phyloP scores from a whole-genome alignment of 2,329 filamentous ascomycete genomes.

The Penicillium griseofulvum region DNA sequence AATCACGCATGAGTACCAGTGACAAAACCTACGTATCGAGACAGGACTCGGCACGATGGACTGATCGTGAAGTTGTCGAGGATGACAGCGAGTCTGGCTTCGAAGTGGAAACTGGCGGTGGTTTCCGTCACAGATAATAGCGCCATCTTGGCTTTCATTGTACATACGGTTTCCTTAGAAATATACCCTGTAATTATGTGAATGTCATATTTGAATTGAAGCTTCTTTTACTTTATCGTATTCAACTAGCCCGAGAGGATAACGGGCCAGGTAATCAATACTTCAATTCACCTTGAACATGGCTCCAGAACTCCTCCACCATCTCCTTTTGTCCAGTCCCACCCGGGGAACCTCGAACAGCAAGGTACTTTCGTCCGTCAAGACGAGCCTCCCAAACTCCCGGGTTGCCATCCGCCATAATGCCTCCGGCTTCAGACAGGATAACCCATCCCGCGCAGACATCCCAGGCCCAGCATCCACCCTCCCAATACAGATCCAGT shows the following conservation, averaged over 20 bases:
- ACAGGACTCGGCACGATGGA: constrained; percentile 62
- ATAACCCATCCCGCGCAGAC: constrained; percentile 64
- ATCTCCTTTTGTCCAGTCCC: constrained; percentile 39
- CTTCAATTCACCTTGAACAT: constrained; percentile 38
- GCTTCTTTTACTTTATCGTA: not conserved
- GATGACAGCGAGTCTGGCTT: constrained; percentile 44
- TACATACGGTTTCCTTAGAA: constrained; percentile 12
- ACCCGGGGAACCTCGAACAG: constrained; percentile 35
- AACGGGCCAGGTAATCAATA: constrained; percentile 26
- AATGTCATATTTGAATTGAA: not conserved
- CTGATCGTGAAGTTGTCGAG: constrained; percentile 61
- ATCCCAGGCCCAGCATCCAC: constrained; percentile 66
- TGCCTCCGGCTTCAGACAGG: constrained; percentile 58
- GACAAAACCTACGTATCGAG: constrained; percentile 20
- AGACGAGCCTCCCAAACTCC: constrained; percentile 56
- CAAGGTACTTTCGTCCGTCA: constrained; percentile 56
- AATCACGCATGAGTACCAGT: constrained; percentile 12
- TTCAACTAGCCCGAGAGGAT: not conserved
- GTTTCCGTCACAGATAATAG: constrained; percentile 13
- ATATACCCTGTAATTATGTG: constrained; percentile 11
- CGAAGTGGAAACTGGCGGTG: constrained; percentile 22
- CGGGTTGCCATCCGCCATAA: constrained; percentile 58
- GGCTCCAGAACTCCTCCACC: constrained; percentile 44
- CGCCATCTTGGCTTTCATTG: not conserved
- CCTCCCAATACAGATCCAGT: constrained; percentile 64